phyloP scores from a whole-genome alignment of 441 rosid species.

The Cnidoscolus chayamansa region DNA sequence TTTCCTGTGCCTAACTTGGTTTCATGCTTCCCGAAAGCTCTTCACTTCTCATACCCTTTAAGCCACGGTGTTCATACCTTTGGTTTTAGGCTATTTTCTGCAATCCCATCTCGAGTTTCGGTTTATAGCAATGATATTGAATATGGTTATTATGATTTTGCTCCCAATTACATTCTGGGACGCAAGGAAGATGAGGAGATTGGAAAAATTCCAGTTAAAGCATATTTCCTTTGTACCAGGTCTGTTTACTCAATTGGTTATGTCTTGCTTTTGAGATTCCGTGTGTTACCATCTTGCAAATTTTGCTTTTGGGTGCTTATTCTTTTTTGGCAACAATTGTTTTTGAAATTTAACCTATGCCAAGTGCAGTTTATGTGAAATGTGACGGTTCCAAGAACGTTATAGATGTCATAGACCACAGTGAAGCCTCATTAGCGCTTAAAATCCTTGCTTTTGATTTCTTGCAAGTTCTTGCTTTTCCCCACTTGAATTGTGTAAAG shows the following conservation, averaged over 20 bases:
- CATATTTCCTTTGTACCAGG: constrained; percentile 85
- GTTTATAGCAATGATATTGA: constrained; percentile 50
- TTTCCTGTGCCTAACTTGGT: constrained; percentile 2
- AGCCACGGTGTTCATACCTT: constrained; percentile 16
- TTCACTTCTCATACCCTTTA: constrained; percentile 4
- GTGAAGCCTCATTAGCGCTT: neutral
- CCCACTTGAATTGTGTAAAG: neutral
- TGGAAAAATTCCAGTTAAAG: constrained; percentile 73
- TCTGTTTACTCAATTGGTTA: constrained; percentile 16
- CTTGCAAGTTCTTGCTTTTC: neutral
- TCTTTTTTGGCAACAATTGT: neutral
- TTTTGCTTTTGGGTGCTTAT: neutral
- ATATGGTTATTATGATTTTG: constrained; percentile 45
- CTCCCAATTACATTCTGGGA: constrained; percentile 30
- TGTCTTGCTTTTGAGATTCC: neutral
- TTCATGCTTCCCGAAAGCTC: constrained; percentile 14
- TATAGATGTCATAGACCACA: neutral
- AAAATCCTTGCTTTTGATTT: neutral
- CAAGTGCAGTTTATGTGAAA: neutral
- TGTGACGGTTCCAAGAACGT: too few species aligned
- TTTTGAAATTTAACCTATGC: neutral
- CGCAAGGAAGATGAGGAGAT: constrained; percentile 53
- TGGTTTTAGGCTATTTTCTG: constrained; percentile 47
- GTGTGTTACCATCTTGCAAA: neutral
- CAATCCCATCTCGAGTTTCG: constrained; percentile 56